Evolutionary conservation across 2,329 filamentous ascomycete species (phyloP).

Genomic region (Cadophora sp.): DNA sequence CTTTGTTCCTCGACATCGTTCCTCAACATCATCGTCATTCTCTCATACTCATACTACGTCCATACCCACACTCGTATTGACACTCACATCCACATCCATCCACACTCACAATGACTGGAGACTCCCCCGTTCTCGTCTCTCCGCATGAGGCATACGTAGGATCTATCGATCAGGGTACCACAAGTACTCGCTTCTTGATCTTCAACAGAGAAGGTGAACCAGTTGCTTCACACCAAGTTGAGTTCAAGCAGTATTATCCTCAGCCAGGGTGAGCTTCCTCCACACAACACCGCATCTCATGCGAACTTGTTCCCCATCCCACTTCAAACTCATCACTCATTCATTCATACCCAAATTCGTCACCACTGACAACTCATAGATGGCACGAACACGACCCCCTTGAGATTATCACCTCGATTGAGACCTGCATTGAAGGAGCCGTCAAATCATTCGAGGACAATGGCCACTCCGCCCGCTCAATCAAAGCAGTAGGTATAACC

Average conservation of each 20-base stretch:
- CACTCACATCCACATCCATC: background rate
- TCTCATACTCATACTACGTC: background rate
- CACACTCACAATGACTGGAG: conserved; percentile 12
- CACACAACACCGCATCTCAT: background rate
- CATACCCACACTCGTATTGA: background rate
- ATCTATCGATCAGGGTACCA: conserved; percentile 90
- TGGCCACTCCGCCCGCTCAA: conserved; percentile 71
- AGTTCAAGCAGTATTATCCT: conserved; percentile 87
- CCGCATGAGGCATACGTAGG: conserved; percentile 51
- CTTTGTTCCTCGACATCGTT: conserved; percentile 4
- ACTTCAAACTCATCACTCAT: background rate
- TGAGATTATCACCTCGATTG: conserved; percentile 75
- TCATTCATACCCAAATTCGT: conserved; percentile 21
- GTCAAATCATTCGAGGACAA: conserved; percentile 71
- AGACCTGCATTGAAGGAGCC: conserved; percentile 77
- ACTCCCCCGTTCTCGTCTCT: conserved; percentile 28
- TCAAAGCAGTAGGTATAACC: conserved; percentile 77
- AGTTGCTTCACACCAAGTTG: conserved; percentile 83
- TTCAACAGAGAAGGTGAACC: conserved; percentile 82
- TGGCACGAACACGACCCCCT: conserved; percentile 87
- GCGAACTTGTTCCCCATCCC: background rate
- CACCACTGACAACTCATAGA: conserved; percentile 50
- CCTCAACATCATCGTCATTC: background rate
- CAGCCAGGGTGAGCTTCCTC: conserved; percentile 73
- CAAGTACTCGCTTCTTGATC: conserved; percentile 87